These are phyloP conservation scores for Xerocomellus dryophilus DNA, from an alignment of 768 basidiomycete species.

Conservation along the genomic window DNA sequence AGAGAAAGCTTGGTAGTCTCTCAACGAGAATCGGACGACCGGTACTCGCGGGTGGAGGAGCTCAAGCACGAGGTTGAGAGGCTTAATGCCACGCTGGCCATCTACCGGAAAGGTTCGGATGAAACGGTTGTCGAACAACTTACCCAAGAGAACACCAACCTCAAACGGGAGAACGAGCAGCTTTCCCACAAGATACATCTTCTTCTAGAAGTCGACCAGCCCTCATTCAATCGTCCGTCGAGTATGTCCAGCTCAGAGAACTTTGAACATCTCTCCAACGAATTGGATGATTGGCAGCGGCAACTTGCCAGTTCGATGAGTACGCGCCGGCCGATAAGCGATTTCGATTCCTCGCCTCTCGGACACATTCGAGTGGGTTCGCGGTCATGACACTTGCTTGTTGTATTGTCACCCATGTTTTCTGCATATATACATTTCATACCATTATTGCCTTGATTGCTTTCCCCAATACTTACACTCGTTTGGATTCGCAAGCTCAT, in stretches of 20 bases:
- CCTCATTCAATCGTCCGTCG: conserved; percentile 62
- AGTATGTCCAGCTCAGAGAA: conserved; percentile 85
- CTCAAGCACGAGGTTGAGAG: conserved; percentile 78
- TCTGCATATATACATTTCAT: conserved; percentile 36
- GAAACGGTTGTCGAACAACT: conserved; percentile 80
- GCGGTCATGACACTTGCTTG: conserved; percentile 38
- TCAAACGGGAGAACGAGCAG: conserved; percentile 84
- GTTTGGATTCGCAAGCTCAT: conserved; percentile 50
- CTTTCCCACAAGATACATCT: conserved; percentile 90
- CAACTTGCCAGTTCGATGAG: conserved; percentile 79
- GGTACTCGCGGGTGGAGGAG: conserved; percentile 71
- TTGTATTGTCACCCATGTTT: conserved; percentile 15
- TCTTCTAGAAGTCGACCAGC: conserved; percentile 82
- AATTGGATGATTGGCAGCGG: conserved; percentile 84
- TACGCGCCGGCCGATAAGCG: conserved; percentile 66
- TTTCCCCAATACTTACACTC: conserved; percentile 44
- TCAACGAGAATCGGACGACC: conserved; percentile 78
- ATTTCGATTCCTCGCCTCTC: conserved; percentile 59
- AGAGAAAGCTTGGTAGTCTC: conserved; percentile 67
- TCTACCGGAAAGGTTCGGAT: conserved; percentile 73
- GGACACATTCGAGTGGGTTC: conserved; percentile 61
- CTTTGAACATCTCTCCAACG: conserved; percentile 76
- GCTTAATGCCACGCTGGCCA: conserved; percentile 65
- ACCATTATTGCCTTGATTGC: conserved; percentile 37
- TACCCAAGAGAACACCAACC: conserved; percentile 71